phyloP scores from a whole-genome alignment of 805 yeast species.

The Debaryomyces castellii region DNA sequence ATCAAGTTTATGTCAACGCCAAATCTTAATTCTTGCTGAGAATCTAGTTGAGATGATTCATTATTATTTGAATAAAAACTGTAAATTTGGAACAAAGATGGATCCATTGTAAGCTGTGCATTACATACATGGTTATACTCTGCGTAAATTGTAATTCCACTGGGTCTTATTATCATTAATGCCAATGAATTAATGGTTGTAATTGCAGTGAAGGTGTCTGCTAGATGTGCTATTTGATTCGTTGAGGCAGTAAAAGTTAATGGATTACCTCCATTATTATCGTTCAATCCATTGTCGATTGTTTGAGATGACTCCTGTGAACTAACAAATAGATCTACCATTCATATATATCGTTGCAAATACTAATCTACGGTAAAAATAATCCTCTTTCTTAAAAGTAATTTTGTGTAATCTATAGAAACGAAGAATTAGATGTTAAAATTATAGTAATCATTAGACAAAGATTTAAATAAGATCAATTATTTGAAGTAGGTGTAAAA shows the following conservation, averaged over 20 bases:
- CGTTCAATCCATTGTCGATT: not conserved
- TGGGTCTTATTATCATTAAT: constrained; percentile 28
- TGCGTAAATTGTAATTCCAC: constrained; percentile 33
- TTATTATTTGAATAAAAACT: constrained; percentile 16
- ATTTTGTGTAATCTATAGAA: not conserved
- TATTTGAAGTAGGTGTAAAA: not conserved
- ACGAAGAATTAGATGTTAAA: not conserved
- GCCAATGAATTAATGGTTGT: constrained; percentile 34
- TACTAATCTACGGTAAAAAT: not conserved
- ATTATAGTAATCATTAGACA: not conserved
- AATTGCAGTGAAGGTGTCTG: constrained; percentile 34
- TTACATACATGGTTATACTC: constrained; percentile 38
- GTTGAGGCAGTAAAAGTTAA: constrained; percentile 35
- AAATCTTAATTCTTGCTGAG: constrained; percentile 16
- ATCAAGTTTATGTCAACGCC: constrained; percentile 39
- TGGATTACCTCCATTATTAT: not conserved
- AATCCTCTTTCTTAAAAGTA: not conserved
- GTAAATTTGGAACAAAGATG: constrained; percentile 33
- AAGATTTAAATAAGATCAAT: not conserved
- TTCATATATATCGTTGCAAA: not conserved
- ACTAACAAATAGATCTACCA: not conserved
- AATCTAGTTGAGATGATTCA: constrained; percentile 1
- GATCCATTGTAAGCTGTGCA: constrained; percentile 34
- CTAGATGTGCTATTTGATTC: constrained; percentile 34
- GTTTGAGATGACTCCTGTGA: not conserved